Base-by-base conservation (phyloP, 2,329 filamentous ascomycete species). In the Monosporascus sp. region DNA sequence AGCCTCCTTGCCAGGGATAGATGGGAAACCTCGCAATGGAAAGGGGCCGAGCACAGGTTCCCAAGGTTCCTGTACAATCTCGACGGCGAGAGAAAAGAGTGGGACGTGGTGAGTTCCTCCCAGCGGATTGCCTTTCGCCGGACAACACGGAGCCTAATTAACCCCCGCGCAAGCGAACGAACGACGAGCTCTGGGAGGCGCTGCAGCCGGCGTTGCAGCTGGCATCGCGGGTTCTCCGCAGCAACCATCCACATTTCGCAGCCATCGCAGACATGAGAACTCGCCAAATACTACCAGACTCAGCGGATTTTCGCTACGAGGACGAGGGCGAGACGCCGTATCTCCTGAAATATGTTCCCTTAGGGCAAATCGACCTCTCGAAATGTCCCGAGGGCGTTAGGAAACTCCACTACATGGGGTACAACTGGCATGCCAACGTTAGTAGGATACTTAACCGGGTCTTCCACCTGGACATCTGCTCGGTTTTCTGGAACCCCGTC, bases 151-250 rank as follows among this genome's bases (percentile, higher is more conserved):
- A n/a, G 7, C n/a, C 48, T 26, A 43, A 41, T 5, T 38, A 26
- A 47, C 8, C n/a, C 31, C 5, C 31, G 7, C 17, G 36, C 24
- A 37, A 65, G 63, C 6, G 0, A 9, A 57, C 41, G 3, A 68
- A 69, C 45, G 56, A 63, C 27, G 17, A 24, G 1, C 4, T 69
- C 8, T 69, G 66, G 65, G 11, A 51, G 0, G 64, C 64, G 2
- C 4, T 69, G n/a, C 61, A 63, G 45, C 65, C 66, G 4, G 60
- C 64, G 2, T 44, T 67, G 31, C 52, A 54, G n/a, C 52, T 69
- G 6, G 59, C 51, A 9, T 52, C 62, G 2, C 50, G 49, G 3
- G 31, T 67, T 1, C 40, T 68, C 1, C 11, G 55, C 1, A 57
- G 48, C 8, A 20, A 51, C 0, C 62, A 55, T 5, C 56, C 60